phyloP scores from a whole-genome alignment of 148 eudicot genomes.

The Chenopodium suecicum region DNA sequence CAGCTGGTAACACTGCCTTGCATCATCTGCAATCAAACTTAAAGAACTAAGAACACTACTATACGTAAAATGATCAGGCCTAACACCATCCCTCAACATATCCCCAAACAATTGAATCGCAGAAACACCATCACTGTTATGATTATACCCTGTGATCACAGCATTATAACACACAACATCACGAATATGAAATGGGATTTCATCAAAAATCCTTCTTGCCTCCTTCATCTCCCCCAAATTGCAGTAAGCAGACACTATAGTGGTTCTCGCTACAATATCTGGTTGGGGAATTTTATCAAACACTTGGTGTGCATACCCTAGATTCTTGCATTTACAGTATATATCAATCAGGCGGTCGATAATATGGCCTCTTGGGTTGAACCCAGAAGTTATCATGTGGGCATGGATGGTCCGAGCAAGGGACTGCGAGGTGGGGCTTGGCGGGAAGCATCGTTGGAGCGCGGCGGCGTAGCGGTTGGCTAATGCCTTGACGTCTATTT shows the following conservation, averaged over 20 bases:
- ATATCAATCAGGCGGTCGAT: constrained; percentile 49
- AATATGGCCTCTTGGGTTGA: constrained; percentile 58
- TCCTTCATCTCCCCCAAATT: constrained; percentile 29
- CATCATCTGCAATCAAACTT: constrained; percentile 44
- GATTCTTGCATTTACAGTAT: constrained; percentile 43
- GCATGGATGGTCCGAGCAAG: constrained; percentile 56
- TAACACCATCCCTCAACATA: constrained; percentile 33
- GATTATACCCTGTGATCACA: constrained; percentile 56
- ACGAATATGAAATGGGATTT: constrained; percentile 42
- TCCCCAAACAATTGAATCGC: constrained; percentile 40
- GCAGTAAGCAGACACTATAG: constrained; percentile 53
- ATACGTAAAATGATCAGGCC: constrained; percentile 49
- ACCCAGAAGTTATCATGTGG: constrained; percentile 70
- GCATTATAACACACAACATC: constrained; percentile 66
- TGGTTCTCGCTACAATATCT: constrained; percentile 52
- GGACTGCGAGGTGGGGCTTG: constrained; percentile 38
- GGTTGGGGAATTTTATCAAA: constrained; percentile 57
- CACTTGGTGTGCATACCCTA: constrained; percentile 50
- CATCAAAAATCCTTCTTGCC: constrained; percentile 45
- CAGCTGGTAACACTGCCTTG: constrained; percentile 46
- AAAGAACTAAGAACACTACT: constrained; percentile 42
- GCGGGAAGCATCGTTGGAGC: constrained; percentile 54
- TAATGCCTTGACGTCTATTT: constrained; percentile 34
- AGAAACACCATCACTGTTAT: constrained; percentile 44
- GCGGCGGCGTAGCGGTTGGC: constrained; percentile 61